Evolutionary conservation across 2,329 filamentous ascomycete genomes (phyloP).

Genomic region (Paecilomyces sp.): DNA sequence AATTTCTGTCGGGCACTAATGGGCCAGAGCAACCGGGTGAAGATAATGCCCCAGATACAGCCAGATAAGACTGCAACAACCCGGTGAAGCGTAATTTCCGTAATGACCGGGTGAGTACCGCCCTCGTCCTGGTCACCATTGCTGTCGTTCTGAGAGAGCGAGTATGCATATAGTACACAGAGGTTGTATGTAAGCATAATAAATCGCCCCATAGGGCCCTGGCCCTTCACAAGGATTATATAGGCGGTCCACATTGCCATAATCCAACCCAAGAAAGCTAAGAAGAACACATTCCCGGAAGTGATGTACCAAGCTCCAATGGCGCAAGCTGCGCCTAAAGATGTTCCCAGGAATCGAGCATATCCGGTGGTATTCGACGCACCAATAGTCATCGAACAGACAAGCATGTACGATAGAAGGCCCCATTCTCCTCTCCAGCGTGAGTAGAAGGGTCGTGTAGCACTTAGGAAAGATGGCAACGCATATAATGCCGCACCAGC

Average conservation of each 20-base stretch:
- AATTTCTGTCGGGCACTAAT: slow-evolving; percentile 84
- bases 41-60: slow-evolving; percentile 83
- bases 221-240: slow-evolving; percentile 75
- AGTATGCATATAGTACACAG: slow-evolving; percentile 89
- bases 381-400: slow-evolving; percentile 95
- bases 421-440: slow-evolving; percentile 97
- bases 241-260: slow-evolving; percentile 81
- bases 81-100: slow-evolving; percentile 80
- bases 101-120: slow-evolving; percentile 73
- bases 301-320: slow-evolving; percentile 71
- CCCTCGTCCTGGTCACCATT: slow-evolving; percentile 82
- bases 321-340: slow-evolving; percentile 70
- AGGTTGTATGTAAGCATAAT: slow-evolving; percentile 95
- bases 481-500: slow-evolving; percentile 84
- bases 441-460: slow-evolving; percentile 71
- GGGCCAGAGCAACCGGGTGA: slow-evolving; percentile 87
- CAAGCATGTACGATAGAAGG: slow-evolving; percentile 92
- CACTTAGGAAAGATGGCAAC: slow-evolving; percentile 74
- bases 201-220: slow-evolving; percentile 86
- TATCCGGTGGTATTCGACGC: slow-evolving; percentile 89
- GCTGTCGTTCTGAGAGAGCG: slow-evolving; percentile 69
- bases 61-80: slow-evolving; percentile 79
- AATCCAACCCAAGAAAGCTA: slow-evolving; percentile 76
- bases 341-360: slow-evolving; percentile 78
- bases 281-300: slow-evolving; percentile 62